Evolutionary conservation across 192 early-diverging fungal species (phyloP).

Genomic region (Mortierella alpina): DNA sequence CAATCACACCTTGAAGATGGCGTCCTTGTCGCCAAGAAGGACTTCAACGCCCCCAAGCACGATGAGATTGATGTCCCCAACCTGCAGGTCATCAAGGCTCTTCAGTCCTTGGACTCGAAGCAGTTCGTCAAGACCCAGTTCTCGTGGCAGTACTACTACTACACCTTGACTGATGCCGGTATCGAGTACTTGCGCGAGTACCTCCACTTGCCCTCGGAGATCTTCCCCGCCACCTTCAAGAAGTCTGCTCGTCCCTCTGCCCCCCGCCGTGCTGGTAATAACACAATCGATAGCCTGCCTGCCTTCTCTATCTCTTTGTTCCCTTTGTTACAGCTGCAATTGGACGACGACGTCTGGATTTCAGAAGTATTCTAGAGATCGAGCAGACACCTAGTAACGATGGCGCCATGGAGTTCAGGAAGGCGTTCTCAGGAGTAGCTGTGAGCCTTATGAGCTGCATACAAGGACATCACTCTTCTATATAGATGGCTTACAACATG

Average conservation of each 20-base stretch:
- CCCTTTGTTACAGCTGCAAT: background rate
- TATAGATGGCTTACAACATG: too few relatives aligned
- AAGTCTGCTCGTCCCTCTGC: conserved; percentile 86
- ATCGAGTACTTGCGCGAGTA: conserved; percentile 97
- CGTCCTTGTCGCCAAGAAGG: conserved; percentile 99
- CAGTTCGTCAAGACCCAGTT: conserved; percentile 96
- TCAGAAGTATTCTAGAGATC: too few relatives aligned
- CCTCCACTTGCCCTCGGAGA: conserved; percentile 97
- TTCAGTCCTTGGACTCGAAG: conserved; percentile 95
- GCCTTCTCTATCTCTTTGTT: conserved; percentile 1
- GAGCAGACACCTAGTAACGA: too few relatives aligned
- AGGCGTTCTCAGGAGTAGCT: too few relatives aligned
- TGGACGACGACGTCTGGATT: background rate
- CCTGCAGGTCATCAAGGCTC: conserved; percentile 99
- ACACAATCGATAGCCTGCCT: background rate
- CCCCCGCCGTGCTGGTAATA: conserved; percentile 76
- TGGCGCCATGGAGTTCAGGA: too few relatives aligned
- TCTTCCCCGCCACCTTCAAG: conserved; percentile 97
- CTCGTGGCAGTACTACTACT: conserved; percentile 99
- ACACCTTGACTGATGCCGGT: conserved; percentile 97
- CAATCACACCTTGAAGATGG: conserved; percentile 74
- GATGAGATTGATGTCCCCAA: conserved; percentile 97
- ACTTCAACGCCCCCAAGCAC: conserved; percentile 97
- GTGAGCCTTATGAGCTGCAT: too few relatives aligned
- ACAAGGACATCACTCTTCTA: too few relatives aligned